Evolutionary conservation across 306 rosid species (phyloP), one percentile per base, ranked within the genome.

Genomic region (Hippophae gyantsensis): DNA sequence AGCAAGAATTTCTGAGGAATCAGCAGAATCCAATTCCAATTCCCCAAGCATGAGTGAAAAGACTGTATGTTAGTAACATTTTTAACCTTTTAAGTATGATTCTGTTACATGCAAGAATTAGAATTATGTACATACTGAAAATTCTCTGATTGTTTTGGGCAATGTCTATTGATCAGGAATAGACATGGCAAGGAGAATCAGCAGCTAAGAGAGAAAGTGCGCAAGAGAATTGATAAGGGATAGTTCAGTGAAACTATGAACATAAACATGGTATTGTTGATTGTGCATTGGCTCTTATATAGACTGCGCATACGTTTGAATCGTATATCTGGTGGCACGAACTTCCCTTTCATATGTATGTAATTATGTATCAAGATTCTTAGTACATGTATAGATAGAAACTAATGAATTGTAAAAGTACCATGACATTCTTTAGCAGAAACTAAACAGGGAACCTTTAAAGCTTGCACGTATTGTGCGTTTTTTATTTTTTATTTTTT

Each of bases 1-100:
- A 72, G 85, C 86, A 58, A 87, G 93, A 67, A 76, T 71, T 57
- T 67, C 79, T 8, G 87, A 85, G 50, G 74, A 56, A 47, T 75
- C 81, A 13, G 23, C 60, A 47, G 96, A 83, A 62, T 75, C 59
- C 54, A 72, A 54, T 64, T 72, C 79, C 65, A 64, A 62, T 69
- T 62, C 78, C 58, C 54, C 74, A 43, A 61, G 71, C 48, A 43
- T 40, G 62, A 57, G 57, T 60, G 55, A 69, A 42, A 52, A 74
- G 6, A 80, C 79, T 89, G 98, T 84, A 79, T 18, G 23, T 18
- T 18, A 18, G 23, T 18, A 18, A 18, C 32, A 42, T 57, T 54
- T 68, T 60, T 26, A 7, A 11, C 25, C 52, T 63, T 63, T 13
- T 38, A 26, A 7, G 10, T 42, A 58, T 40, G 10, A 25, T 32